Conservation (phyloP, 345 rosid species). For the Combretum micranthum region DNA sequence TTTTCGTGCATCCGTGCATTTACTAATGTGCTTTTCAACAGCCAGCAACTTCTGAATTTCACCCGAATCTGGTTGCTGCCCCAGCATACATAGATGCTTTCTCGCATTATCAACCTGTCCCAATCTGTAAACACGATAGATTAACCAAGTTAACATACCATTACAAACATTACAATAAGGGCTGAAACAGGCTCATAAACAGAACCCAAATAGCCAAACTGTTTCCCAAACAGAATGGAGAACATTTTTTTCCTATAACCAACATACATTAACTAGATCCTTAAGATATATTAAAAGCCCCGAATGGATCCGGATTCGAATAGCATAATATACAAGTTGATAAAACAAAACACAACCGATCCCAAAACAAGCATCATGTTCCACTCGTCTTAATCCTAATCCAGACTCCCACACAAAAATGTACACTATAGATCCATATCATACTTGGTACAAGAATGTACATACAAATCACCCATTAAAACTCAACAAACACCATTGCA, state of each 20-base stretch:
- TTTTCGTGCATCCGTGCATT: constrained; percentile 68
- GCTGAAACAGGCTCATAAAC: no score
- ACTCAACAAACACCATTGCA: not conserved
- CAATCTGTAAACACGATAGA: constrained; percentile 44
- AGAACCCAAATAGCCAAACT: no score
- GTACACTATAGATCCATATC: no score
- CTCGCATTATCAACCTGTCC: constrained; percentile 78
- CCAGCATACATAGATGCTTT: constrained; percentile 44
- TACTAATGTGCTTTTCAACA: constrained; percentile 62
- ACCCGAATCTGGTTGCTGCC: constrained; percentile 48
- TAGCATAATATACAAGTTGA: no score
- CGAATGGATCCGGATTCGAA: no score
- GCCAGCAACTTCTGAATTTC: constrained; percentile 55
- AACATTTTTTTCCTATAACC: no score
- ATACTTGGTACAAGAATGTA: not conserved
- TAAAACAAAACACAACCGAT: no score
- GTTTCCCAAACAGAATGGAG: no score
- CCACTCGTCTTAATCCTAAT: not conserved
- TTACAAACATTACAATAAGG: not conserved
- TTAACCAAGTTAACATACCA: constrained; percentile 11
- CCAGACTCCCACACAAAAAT: not conserved
- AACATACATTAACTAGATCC: no score
- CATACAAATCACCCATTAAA: not conserved
- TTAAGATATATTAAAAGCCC: no score
- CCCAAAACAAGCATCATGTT: no score